These are phyloP conservation scores for Naganishia albida DNA, from an alignment of 1,284 basidiomycete genomes.

Conservation along the genomic window DNA sequence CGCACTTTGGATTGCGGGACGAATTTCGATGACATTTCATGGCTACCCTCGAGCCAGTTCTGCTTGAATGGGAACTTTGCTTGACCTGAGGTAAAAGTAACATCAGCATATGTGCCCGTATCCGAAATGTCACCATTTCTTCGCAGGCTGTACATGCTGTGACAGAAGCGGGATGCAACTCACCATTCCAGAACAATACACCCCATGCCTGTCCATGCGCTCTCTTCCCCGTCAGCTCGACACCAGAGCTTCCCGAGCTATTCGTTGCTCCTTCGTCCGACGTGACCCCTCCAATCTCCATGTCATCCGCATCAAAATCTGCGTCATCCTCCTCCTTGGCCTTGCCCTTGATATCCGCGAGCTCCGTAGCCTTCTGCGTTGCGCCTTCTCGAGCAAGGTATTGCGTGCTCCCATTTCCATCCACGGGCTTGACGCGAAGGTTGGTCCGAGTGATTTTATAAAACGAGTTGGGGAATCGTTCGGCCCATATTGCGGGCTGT, in stretches of 20 bases:
- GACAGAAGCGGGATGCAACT: conserved; percentile 14
- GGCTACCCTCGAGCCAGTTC: background rate
- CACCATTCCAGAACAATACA: conserved; percentile 44
- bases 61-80: conserved; percentile 30
- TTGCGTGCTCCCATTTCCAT: conserved; percentile 2
- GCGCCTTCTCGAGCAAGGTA: background rate
- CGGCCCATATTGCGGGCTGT: conserved; percentile 38
- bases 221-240: conserved; percentile 14
- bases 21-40: background rate
- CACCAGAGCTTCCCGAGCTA: background rate
- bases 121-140: background rate
- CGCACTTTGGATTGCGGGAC: conserved; percentile 35
- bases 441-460: conserved; percentile 43
- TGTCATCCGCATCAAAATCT: conserved; percentile 13
- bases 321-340: conserved; percentile 25
- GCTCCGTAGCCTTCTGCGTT: conserved; percentile 1
- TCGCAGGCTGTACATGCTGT: background rate
- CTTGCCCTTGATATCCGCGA: conserved; percentile 33
- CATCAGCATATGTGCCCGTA: conserved; percentile 22
- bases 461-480: conserved; percentile 38
- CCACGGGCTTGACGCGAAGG: conserved; percentile 38
- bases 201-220: conserved; percentile 43
- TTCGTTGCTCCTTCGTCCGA: background rate
- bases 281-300: conserved; percentile 20
- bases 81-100: conserved; percentile 23